Conservation (phyloP, 192 early-diverging fungal species). For the Gonapodya sp. region DNA sequence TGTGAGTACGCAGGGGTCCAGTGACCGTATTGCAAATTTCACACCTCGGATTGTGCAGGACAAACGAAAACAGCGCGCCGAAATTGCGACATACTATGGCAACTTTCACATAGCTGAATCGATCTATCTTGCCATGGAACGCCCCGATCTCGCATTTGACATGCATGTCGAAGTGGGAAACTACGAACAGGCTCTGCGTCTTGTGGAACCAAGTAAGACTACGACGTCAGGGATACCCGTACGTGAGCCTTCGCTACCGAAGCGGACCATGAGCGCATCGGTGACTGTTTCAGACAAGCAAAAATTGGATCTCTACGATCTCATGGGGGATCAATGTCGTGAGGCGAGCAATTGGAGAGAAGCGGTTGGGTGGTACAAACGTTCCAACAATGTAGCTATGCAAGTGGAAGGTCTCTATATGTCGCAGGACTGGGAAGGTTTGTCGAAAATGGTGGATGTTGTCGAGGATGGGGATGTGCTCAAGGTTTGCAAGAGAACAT, state of each 20-base stretch:
- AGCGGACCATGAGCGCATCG: not conserved
- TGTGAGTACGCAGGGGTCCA: constrained; percentile 17
- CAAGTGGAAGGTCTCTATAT: not conserved
- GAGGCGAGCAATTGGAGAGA: not conserved
- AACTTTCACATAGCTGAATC: constrained; percentile 38
- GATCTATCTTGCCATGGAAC: constrained; percentile 44
- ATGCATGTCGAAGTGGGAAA: constrained; percentile 41
- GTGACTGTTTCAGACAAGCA: not conserved
- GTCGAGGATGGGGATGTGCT: not conserved
- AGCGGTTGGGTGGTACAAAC: not conserved
- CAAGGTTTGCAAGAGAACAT: not conserved
- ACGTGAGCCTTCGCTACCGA: not conserved
- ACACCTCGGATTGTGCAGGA: constrained; percentile 22
- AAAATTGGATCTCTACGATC: not conserved
- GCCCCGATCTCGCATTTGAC: constrained; percentile 47
- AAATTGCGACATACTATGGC: constrained; percentile 36
- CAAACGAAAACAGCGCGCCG: constrained; percentile 37
- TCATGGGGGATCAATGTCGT: not conserved
- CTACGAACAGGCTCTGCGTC: constrained; percentile 47
- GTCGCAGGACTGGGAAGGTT: not conserved
- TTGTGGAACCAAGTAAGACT: constrained; percentile 18
- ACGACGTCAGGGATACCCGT: not conserved
- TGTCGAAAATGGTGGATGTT: not conserved
- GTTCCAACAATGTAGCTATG: not conserved
- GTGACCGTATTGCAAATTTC: constrained; percentile 9